Evolutionary conservation across 2,329 filamentous ascomycete genomes (phyloP), one percentile per base, ranked within the genome.

Genomic region (Fusarium ambrosium): DNA sequence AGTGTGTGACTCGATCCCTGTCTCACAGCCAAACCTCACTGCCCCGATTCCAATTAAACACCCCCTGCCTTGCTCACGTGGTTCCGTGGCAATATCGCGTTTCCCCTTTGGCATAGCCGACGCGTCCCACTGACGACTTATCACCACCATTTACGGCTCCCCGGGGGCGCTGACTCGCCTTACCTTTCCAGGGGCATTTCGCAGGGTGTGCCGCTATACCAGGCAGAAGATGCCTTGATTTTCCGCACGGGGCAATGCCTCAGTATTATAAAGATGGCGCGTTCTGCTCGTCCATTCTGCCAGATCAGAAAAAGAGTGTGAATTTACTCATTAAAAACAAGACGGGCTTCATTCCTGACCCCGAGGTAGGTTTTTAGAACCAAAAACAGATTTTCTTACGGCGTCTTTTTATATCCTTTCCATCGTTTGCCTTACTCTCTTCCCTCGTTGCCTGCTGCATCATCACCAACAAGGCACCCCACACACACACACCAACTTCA

Each of bases 331-430:
- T 32, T 32, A 32, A n/a, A n/a, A n/a, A 53, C 22, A 37, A 37
- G 64, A 72, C 71, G 64, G 71, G 65, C 60, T 64, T 73, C 71
- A 62, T 66, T 68, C 69, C 45, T 53, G 55, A 75, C 76, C 80
- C 79, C 79, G 72, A 81, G 81, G 81, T 82, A 83, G 77, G 81
- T 81, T 75, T 43, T 43, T 48, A 68, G 53, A 51, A 64, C 45
- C 56, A 70, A 69, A 34, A 43, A 59, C 62, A 70, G 36, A 63
- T 63, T 58, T 73, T 71, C 43, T 71, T 60, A 56, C 58, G 59
- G 69, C 22, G 64, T 70, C 69, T 69, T 71, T 69, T 67, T 62
- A 66, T 13, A 13, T 10, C 71, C 41, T 51, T 27, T 27, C 45
- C 16, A 62, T 59, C 58, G 58, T 71, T 61, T 70, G 68, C 65